Conservation (phyloP, 73 alveolate genomes). For the Uronychia binucleata region DNA sequence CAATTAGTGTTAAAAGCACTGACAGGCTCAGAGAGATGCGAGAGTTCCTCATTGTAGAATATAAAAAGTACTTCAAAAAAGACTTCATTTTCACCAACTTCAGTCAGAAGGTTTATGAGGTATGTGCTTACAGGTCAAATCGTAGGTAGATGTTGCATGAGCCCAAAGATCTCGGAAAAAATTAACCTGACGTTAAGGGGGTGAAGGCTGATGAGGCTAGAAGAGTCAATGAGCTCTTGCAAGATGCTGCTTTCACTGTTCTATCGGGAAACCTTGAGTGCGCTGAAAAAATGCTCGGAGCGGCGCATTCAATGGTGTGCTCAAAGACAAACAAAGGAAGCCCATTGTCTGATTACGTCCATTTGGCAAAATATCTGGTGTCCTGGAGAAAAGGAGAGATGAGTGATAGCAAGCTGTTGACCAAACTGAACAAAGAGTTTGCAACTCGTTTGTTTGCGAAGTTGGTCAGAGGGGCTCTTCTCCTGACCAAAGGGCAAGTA, state of each 20-base stretch:
- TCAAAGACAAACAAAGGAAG: neutral
- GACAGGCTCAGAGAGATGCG: neutral
- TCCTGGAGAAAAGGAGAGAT: neutral
- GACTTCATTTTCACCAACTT: neutral
- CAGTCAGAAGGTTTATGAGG: neutral
- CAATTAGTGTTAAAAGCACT: neutral
- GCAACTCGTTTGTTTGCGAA: neutral
- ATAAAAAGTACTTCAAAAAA: neutral
- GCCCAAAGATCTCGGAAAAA: neutral
- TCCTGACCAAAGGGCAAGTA: neutral
- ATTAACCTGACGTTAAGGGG: neutral
- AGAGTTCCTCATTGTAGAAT: neutral
- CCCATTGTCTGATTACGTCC: neutral
- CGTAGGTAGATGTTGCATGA: too few relatives aligned
- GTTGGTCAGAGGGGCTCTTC: neutral
- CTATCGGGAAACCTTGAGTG: neutral
- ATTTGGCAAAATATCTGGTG: neutral
- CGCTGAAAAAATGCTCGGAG: neutral
- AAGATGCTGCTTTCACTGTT: neutral
- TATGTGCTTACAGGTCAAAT: neutral
- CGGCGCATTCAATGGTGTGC: neutral
- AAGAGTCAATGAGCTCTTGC: neutral
- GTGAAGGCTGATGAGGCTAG: neutral
- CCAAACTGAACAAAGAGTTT: neutral
- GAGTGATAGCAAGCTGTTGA: neutral